phyloP scores from a whole-genome alignment of 2,329 filamentous ascomycete genomes.

The Sporothrix mexicana region DNA sequence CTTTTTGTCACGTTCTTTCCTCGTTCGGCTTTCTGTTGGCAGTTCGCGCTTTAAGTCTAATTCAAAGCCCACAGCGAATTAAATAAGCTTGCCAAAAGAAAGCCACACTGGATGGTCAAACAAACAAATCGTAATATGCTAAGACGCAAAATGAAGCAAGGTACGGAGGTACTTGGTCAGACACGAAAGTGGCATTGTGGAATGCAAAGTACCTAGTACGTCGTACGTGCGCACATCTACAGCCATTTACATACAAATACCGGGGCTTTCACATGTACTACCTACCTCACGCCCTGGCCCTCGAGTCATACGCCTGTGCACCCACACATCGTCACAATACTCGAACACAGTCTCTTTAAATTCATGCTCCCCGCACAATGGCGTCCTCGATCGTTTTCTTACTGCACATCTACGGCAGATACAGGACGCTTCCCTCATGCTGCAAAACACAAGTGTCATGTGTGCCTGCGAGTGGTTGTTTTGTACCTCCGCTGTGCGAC shows the following conservation, averaged over 20 bases:
- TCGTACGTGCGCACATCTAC: neutral
- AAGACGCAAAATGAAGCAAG: neutral
- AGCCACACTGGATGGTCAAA: neutral
- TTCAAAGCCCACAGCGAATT: neutral
- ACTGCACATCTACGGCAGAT: neutral
- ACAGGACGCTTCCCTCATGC: neutral
- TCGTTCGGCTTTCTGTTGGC: slow-evolving; percentile 10
- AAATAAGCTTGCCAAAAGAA: slow-evolving; percentile 10
- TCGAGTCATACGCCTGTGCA: slow-evolving; percentile 18
- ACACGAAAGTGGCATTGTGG: neutral
- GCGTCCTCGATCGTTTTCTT: neutral
- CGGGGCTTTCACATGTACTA: slow-evolving; percentile 4
- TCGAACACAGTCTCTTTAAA: neutral
- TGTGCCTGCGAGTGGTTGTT: neutral
- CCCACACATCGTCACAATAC: neutral
- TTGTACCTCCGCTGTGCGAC: neutral
- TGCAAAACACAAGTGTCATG: neutral
- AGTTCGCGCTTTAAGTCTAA: slow-evolving; percentile 2
- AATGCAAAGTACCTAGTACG: neutral
- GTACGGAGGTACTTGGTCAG: neutral
- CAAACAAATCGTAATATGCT: neutral
- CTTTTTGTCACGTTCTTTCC: neutral
- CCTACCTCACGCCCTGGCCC: neutral
- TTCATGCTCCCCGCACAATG: neutral
- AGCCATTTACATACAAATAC: neutral